Evolutionary conservation across 2,329 filamentous ascomycete genomes (phyloP).

Genomic region (Arthrocladium fulminans): DNA sequence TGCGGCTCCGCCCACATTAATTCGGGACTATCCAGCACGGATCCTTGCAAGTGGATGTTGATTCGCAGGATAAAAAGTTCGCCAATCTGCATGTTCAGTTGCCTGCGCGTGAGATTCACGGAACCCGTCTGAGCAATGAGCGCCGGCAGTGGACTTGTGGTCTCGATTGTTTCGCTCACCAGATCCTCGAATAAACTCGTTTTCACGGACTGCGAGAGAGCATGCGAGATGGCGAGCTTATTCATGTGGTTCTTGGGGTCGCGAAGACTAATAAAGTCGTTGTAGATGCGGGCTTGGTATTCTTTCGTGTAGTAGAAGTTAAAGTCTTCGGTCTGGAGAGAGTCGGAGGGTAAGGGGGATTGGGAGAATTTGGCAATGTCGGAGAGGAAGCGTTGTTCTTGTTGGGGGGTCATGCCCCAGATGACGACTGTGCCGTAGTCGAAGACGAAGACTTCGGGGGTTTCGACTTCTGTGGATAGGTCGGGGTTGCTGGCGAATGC

Average conservation of each 20-base stretch:
- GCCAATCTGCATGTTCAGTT: slow-evolving; percentile 99
- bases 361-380: slow-evolving; percentile 91
- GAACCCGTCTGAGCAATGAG: slow-evolving; percentile 90
- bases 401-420: slow-evolving; percentile 89
- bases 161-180: slow-evolving; percentile 85
- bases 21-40: slow-evolving; percentile 91
- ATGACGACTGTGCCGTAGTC: slow-evolving; percentile 97
- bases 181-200: slow-evolving; percentile 95
- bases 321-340: slow-evolving; percentile 93
- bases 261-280: slow-evolving; percentile 91
- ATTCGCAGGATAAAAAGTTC: slow-evolving; percentile 96
- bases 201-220: slow-evolving; percentile 92
- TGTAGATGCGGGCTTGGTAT: slow-evolving; percentile 97
- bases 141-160: slow-evolving; percentile 83
- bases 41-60: slow-evolving; percentile 95
- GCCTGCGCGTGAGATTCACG: slow-evolving; percentile 73
- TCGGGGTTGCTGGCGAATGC: slow-evolving; percentile 36
- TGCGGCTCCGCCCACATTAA: slow-evolving; percentile 98
- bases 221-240: slow-evolving; percentile 93
- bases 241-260: slow-evolving; percentile 98
- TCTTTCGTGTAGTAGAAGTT: slow-evolving; percentile 99
- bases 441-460: slow-evolving; percentile 90
- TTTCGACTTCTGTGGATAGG: slow-evolving; percentile 81
- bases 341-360: slow-evolving; percentile 78
- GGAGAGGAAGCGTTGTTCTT: slow-evolving; percentile 85